Percentiles rank a stretch among this genome's conserved stretches.
Evolutionary conservation across 1,284 basidiomycete genomes (phyloP).

Genomic region (Ustilago esculenta): DNA sequence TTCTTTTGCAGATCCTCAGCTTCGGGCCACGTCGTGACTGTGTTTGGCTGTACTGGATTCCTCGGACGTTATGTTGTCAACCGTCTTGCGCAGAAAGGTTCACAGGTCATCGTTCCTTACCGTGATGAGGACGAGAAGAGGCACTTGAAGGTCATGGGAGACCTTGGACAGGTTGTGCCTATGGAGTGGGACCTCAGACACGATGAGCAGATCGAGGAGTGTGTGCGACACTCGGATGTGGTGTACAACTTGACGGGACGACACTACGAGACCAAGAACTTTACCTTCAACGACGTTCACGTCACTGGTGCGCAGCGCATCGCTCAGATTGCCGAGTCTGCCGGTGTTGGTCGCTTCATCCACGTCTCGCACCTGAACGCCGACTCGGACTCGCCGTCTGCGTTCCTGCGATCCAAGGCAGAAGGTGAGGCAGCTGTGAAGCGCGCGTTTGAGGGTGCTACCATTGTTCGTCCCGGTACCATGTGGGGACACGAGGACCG

Average conservation of each 20-base stretch:
- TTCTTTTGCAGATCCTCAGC: conserved; percentile 52
- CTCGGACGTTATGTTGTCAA: conserved; percentile 89
- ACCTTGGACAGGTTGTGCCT: conserved; percentile 94
- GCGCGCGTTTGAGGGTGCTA: conserved; percentile 84
- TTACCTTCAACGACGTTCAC: conserved; percentile 80
- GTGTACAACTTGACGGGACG: conserved; percentile 94
- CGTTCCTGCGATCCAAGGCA: conserved; percentile 88
- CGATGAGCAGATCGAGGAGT: conserved; percentile 90
- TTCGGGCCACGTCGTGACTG: conserved; percentile 81
- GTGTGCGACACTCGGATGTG: conserved; percentile 92
- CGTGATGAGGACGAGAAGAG: conserved; percentile 94
- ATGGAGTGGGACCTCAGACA: conserved; percentile 95
- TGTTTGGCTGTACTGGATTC: conserved; percentile 96
- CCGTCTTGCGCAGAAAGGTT: conserved; percentile 79
- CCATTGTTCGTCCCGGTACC: conserved; percentile 84
- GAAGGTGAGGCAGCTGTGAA: conserved; percentile 89
- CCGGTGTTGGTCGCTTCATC: conserved; percentile 84
- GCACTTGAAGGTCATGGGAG: conserved; percentile 89
- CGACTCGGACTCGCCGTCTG: conserved; percentile 78
- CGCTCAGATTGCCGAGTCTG: conserved; percentile 80
- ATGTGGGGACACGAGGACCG: conserved; percentile 97
- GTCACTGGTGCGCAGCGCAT: conserved; percentile 75
- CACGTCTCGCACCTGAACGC: conserved; percentile 98
- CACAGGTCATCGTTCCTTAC: conserved; percentile 94
- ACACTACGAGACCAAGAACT: conserved; percentile 93